phyloP scores from a whole-genome alignment of 2,329 filamentous ascomycete species.

The Aspergillus sp. region DNA sequence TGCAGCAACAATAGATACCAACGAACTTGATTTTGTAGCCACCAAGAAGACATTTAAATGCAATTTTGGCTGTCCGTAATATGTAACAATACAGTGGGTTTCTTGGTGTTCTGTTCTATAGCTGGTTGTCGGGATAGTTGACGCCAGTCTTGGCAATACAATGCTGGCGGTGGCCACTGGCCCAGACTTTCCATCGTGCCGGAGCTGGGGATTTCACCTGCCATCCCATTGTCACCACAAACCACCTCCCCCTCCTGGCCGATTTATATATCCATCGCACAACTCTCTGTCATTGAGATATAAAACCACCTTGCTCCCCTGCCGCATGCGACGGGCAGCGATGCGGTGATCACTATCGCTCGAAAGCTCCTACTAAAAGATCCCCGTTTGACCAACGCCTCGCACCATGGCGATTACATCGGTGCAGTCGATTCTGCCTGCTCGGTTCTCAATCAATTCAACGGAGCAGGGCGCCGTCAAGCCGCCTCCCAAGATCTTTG shows the following conservation, averaged over 20 bases:
- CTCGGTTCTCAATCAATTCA: constrained; percentile 41
- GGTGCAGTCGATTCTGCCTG: constrained; percentile 35
- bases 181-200: constrained; percentile 16
- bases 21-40: background rate
- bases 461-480: constrained; percentile 53
- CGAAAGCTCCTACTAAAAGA: constrained; percentile 18
- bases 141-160: constrained; percentile 20
- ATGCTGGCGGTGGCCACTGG: constrained; percentile 10
- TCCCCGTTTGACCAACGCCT: constrained; percentile 22
- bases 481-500: constrained; percentile 55
- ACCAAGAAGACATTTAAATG: background rate
- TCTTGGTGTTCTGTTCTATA: background rate
- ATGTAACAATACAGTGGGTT: background rate
- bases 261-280: background rate
- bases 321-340: constrained; percentile 13
- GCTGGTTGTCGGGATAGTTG: background rate
- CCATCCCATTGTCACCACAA: constrained; percentile 6
- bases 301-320: background rate
- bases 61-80: background rate
- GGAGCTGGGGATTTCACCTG: constrained; percentile 15
- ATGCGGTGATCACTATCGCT: constrained; percentile 19
- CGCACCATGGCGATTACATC: constrained; percentile 47
- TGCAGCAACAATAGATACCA: constrained; percentile 3
- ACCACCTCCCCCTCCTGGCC: background rate
- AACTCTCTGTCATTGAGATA: background rate